Evolutionary conservation across 371 early-diverging fungal genomes (phyloP), one percentile per base, ranked within the genome.

Genomic region (Homolaphlyctis polyrhiza): DNA sequence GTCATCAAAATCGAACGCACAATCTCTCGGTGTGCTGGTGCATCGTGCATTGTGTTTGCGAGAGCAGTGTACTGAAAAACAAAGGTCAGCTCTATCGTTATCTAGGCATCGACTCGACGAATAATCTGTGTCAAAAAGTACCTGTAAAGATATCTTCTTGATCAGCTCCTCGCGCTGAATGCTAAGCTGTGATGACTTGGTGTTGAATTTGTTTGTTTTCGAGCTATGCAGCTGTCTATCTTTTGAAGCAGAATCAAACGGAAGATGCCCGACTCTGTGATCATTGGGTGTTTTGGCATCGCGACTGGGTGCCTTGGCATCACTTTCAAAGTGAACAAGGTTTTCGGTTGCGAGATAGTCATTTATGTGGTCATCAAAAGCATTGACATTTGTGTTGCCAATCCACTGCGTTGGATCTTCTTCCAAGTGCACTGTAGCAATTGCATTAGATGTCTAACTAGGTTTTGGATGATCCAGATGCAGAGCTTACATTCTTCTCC

Each of bases 331-430:
- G 65, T 68, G 69, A 18, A 60, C 35, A 25, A 68, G 57, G 4
- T 52, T n/a, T 45, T 68, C 69, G 39, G 57, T 65, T 29, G 57
- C 65, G 11, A 68, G 57, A 55, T 68, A 68, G 21, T 68, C 48
- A 33, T 58, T 60, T 62, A 68, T 61, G 11, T 50, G 14, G 43
- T 68, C 59, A 35, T 68, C 69, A 65, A 65, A 68, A 2, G 47
- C 30, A 32, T 64, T 43, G 32, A 64, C 50, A 25, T 64, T 57
- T 62, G 65, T 57, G 13, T 23, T 35, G 58, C 28, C 47, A 18
- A 55, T 27, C 58, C 34, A 36, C 5, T 58, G 2, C 36, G 23
- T 18, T 16, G 25, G 25, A 25, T 18, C 21, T 18, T 54, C 30
- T 25, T 45, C n/a, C n/a, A n/a, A n/a, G n/a, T n/a, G n/a, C n/a